These are phyloP conservation scores for Trichoderma asperelloides DNA, from an alignment of 495 filamentous ascomycete genomes.

Conservation along the genomic window DNA sequence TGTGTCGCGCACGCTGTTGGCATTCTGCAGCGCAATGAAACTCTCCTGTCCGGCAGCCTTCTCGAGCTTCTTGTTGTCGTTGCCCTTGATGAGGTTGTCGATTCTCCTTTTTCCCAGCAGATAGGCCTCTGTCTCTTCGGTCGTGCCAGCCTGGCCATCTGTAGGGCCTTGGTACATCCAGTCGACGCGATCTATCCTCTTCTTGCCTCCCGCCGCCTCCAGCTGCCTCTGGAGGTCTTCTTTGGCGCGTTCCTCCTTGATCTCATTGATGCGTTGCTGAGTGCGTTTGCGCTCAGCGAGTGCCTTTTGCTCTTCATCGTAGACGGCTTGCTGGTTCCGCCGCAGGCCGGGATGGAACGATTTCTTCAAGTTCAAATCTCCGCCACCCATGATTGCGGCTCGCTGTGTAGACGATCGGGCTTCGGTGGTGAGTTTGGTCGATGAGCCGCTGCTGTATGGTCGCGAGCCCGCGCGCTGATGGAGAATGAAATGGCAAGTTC, in stretches of 20 bases:
- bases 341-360: slow-evolving; percentile 86
- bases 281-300: slow-evolving; percentile 89
- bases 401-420: slow-evolving; percentile 1
- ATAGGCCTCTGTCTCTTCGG: slow-evolving; percentile 91
- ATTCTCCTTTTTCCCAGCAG: slow-evolving; percentile 86
- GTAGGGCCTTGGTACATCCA: slow-evolving; percentile 96
- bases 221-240: slow-evolving; percentile 87
- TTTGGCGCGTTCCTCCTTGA: slow-evolving; percentile 86
- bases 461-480: background rate
- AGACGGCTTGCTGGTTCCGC: slow-evolving; percentile 76
- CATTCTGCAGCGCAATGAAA: slow-evolving; percentile 49
- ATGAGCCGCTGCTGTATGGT: background rate
- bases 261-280: slow-evolving; percentile 76
- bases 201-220: slow-evolving; percentile 76
- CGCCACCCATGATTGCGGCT: slow-evolving; percentile 58
- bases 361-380: slow-evolving; percentile 94
- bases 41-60: slow-evolving; percentile 65
- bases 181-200: slow-evolving; percentile 70
- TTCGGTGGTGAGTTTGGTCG: background rate
- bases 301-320: slow-evolving; percentile 84
- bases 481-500: background rate
- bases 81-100: slow-evolving; percentile 78
- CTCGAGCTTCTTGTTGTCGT: slow-evolving; percentile 68
- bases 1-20: slow-evolving; percentile 63
- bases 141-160: slow-evolving; percentile 66